A percentile compares a stretch with the other conserved stretches of the same genome.
Conservation (phyloP, 495 filamentous ascomycete genomes). For the Rostrohypoxylon terebratum region DNA sequence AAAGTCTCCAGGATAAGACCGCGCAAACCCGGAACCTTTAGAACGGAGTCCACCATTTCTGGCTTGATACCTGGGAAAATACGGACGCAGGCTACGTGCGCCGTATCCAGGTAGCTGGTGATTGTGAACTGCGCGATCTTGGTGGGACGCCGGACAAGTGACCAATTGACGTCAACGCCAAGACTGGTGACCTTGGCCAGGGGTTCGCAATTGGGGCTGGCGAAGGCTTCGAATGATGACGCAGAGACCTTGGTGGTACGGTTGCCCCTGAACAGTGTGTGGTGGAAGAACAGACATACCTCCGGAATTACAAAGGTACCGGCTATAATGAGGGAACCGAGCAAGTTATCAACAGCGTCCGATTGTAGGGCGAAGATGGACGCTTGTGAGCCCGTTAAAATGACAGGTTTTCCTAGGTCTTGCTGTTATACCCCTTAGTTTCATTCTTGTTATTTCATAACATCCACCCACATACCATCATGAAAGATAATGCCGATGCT, state of each 20-base stretch:
- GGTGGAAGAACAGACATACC: slow-evolving; percentile 95
- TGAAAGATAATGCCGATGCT: slow-evolving; percentile 91
- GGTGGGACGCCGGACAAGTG: slow-evolving; percentile 79
- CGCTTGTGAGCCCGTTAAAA: slow-evolving; percentile 91
- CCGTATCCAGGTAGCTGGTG: slow-evolving; percentile 81
- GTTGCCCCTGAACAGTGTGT: slow-evolving; percentile 92
- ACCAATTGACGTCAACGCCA: slow-evolving; percentile 86
- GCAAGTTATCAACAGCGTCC: slow-evolving; percentile 95
- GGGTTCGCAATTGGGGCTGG: slow-evolving; percentile 83
- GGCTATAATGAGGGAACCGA: slow-evolving; percentile 91
- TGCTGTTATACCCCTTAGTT: slow-evolving; percentile 50
- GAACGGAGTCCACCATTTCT: slow-evolving; percentile 91
- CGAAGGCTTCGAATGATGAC: slow-evolving; percentile 87
- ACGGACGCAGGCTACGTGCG: slow-evolving; percentile 90
- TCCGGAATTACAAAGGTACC: slow-evolving; percentile 97
- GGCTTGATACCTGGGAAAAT: slow-evolving; percentile 97
- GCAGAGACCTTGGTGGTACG: slow-evolving; percentile 90
- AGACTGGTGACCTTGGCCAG: slow-evolving; percentile 83
- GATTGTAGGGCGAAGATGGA: slow-evolving; percentile 93
- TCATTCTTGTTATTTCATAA: not conserved
- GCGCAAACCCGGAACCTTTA: slow-evolving; percentile 79
- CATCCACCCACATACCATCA: slow-evolving; percentile 67
- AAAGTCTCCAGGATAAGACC: slow-evolving; percentile 95
- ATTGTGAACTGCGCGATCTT: slow-evolving; percentile 79
- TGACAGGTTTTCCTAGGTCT: slow-evolving; percentile 90